A percentile compares a stretch with the other conserved stretches of the same genome.
These are phyloP conservation scores for Cystoisospora suis DNA, from an alignment of 169 alveolate species.

Conservation along the genomic window DNA sequence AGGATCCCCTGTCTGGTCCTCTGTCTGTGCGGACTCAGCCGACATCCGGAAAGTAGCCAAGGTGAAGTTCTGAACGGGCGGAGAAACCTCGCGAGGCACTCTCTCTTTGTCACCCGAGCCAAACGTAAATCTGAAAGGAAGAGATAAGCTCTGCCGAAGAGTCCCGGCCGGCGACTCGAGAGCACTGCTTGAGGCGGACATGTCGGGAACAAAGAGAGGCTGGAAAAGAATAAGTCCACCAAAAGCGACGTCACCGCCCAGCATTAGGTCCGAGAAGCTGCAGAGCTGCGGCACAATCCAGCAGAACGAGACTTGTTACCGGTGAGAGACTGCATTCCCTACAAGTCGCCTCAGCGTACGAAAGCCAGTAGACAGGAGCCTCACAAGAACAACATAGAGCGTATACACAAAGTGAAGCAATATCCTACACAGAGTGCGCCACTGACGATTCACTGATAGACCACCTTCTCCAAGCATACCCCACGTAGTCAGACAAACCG, in stretches of 20 bases:
- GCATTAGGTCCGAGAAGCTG: background rate
- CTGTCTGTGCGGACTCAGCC: no score
- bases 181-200: background rate
- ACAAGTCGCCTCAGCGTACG: background rate
- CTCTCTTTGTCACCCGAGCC: background rate
- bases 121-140: background rate
- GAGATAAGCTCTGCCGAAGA: background rate
- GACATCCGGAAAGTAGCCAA: no score
- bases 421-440: background rate
- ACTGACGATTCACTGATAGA: background rate
- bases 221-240: slow-evolving; percentile 17
- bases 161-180: no score
- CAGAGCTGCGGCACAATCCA: slow-evolving; percentile 25
- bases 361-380: background rate
- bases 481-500: no score
- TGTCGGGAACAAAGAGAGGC: background rate
- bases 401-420: background rate
- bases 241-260: background rate
- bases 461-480: no score
- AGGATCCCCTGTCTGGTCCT: no score
- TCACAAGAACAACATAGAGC: background rate
- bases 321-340: background rate
- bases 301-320: background rate
- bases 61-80: no score
- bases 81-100: no score